phyloP scores from a whole-genome alignment of 2,329 filamentous ascomycete species.

The Metarhizium humberi region DNA sequence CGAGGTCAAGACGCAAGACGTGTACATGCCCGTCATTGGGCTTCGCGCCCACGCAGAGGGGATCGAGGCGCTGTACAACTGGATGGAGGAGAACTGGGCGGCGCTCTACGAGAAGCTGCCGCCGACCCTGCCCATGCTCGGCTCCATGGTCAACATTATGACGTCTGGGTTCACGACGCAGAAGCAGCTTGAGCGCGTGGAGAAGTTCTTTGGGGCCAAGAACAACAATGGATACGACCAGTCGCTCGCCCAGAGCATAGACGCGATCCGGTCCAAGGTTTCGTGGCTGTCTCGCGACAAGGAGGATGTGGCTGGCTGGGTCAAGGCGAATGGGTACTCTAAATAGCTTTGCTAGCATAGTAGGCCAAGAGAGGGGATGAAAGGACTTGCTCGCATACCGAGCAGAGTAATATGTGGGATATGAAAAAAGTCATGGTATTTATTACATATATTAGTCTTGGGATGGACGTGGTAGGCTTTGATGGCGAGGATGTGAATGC shows the following conservation, averaged over 20 bases:
- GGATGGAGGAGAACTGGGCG: conserved; percentile 87
- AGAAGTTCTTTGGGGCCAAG: conserved; percentile 72
- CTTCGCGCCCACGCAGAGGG: conserved; percentile 70
- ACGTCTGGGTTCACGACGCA: conserved; percentile 71
- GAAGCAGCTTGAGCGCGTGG: conserved; percentile 65
- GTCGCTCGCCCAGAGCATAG: conserved; percentile 79
- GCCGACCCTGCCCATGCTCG: conserved; percentile 78
- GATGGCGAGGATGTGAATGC: no score
- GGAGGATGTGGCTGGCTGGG: conserved; percentile 15
- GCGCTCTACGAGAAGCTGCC: conserved; percentile 70
- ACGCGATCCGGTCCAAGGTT: conserved; percentile 71
- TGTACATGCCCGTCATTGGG: conserved; percentile 78
- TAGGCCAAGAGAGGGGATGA: background rate
- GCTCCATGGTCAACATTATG: conserved; percentile 72
- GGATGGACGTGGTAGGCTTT: no score
- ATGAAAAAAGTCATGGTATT: background rate
- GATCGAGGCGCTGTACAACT: conserved; percentile 70
- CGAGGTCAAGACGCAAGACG: conserved; percentile 88
- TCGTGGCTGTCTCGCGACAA: conserved; percentile 16
- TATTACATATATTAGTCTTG: no score
- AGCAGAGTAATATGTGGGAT: background rate
- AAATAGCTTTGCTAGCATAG: background rate
- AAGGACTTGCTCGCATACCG: no score
- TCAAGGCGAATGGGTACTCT: conserved; percentile 15
- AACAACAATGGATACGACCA: conserved; percentile 82